These are phyloP conservation scores for Amauroascus verrucosus DNA, from an alignment of 2,329 filamentous ascomycete species.

Conservation along the genomic window DNA sequence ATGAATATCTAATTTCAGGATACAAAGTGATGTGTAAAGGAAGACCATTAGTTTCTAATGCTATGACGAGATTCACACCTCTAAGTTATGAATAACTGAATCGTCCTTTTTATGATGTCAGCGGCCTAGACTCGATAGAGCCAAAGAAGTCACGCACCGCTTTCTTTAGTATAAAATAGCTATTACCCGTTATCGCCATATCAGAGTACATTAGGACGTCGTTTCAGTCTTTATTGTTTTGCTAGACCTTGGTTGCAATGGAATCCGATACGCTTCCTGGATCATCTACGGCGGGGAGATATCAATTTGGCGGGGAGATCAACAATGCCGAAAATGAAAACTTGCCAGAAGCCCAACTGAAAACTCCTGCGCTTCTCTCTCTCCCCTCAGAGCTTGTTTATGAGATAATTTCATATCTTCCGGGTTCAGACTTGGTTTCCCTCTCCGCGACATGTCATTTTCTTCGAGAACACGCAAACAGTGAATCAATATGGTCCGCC, in stretches of 20 bases:
- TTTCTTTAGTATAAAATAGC: too few relatives aligned
- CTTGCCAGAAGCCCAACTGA: background rate
- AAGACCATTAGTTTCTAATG: too few relatives aligned
- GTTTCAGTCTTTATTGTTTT: background rate
- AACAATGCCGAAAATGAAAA: background rate
- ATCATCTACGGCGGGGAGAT: background rate
- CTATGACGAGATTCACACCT: too few relatives aligned
- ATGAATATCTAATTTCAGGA: too few relatives aligned
- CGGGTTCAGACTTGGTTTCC: slow-evolving; percentile 52
- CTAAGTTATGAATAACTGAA: too few relatives aligned
- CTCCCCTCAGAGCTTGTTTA: slow-evolving; percentile 69
- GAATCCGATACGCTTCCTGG: background rate
- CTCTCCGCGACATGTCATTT: slow-evolving; percentile 52
- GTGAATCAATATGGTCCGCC: slow-evolving; percentile 62
- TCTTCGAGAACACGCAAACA: slow-evolving; percentile 49
- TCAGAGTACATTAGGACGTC: background rate
- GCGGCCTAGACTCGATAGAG: background rate
- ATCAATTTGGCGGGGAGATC: background rate
- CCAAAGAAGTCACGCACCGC: too few relatives aligned
- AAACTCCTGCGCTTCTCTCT: slow-evolving; percentile 21
- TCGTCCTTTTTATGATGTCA: background rate
- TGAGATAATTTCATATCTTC: slow-evolving; percentile 57
- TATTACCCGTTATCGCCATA: background rate
- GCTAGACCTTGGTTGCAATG: background rate
- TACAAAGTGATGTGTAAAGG: too few relatives aligned